Base-by-base conservation (phyloP, 345 rosid genomes). In the Mercurialis annua region DNA sequence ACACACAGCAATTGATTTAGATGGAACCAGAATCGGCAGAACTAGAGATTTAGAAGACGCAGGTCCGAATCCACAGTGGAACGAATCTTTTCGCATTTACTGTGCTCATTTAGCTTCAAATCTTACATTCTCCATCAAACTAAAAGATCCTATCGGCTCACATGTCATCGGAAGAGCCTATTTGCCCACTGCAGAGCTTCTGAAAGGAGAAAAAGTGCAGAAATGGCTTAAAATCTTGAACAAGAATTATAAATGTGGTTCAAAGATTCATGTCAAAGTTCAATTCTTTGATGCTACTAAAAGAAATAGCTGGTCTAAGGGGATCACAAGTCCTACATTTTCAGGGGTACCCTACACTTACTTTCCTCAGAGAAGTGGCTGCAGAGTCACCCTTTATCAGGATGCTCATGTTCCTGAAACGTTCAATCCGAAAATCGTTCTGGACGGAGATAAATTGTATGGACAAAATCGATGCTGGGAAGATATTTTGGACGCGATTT, bases 341-440 rank as follows among this genome's bases (percentile, higher is more conserved):
- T 68, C 73, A 0, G 87, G 87, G 30, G 87, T 86, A 24, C 85
- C 86, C 6, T 64, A 69, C 76, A 83, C 83, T 34, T 83, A 76
- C 65, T 81, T 81, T 42, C 33, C 71, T 21, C 87, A 80, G 51
- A 68, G 81, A 74, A 68, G 65, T 29, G 84, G 81, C 26, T 83
- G 87, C 67, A 71, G 65, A 44, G 80, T 86, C 64, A 63, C 81
- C 21, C 86, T 86, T 27, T 86, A 83, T 78, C 86, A 86, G 43
- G 87, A 86, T 74, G 81, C 82, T 80, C 87, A 86, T 69, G 71
- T 80, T 16, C 73, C 80, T 0, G 78, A 80, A 8, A 47, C 67
- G 23, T 78, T 74, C 42, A 49, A 36, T 31, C 82, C 77, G 0
- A 70, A 66, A n/a, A 73, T 79, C 70, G 49, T 66, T 26, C 83